Evolutionary conservation across 1,284 basidiomycete genomes (phyloP).

Genomic region (Neonothopanus nambi): DNA sequence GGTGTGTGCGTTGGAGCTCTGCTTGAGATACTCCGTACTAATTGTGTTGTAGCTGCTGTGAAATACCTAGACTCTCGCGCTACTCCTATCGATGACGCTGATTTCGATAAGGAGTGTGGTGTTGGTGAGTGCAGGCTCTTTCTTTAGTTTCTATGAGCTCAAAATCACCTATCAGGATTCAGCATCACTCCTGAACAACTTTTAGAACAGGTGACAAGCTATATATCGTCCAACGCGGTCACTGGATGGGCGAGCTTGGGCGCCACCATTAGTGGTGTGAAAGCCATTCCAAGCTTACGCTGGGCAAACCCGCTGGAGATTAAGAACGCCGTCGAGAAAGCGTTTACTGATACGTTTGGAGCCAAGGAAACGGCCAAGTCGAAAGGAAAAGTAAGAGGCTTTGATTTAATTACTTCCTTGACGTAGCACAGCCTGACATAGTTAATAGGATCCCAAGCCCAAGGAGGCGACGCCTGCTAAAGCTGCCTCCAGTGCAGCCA

Average conservation of each 20-base stretch:
- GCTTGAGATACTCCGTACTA: neutral
- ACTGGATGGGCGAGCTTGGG: constrained; percentile 79
- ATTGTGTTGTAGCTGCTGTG: constrained; percentile 59
- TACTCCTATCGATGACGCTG: constrained; percentile 63
- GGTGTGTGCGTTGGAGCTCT: constrained; percentile 44
- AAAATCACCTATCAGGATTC: constrained; percentile 58
- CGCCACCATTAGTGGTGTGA: constrained; percentile 70
- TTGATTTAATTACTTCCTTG: neutral
- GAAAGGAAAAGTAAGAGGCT: constrained; percentile 64
- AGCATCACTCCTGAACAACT: constrained; percentile 75
- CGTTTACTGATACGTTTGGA: constrained; percentile 80
- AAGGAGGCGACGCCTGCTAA: constrained; percentile 41
- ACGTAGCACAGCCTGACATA: neutral
- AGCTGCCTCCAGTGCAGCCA: constrained; percentile 27
- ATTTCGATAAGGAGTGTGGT: constrained; percentile 84
- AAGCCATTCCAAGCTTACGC: constrained; percentile 68
- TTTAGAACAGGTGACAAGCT: constrained; percentile 57
- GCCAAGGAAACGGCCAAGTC: constrained; percentile 69
- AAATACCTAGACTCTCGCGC: constrained; percentile 74
- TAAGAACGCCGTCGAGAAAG: constrained; percentile 83
- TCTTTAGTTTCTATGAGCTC: constrained; percentile 7
- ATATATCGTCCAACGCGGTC: constrained; percentile 56
- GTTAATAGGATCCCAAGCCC: constrained; percentile 50
- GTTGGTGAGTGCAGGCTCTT: constrained; percentile 65
- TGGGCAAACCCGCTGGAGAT: constrained; percentile 93